A percentile compares a stretch with the other conserved stretches of the same genome.
Conservation (phyloP, 2,329 filamentous ascomycete genomes). For the Rhynchosporium secalis region DNA sequence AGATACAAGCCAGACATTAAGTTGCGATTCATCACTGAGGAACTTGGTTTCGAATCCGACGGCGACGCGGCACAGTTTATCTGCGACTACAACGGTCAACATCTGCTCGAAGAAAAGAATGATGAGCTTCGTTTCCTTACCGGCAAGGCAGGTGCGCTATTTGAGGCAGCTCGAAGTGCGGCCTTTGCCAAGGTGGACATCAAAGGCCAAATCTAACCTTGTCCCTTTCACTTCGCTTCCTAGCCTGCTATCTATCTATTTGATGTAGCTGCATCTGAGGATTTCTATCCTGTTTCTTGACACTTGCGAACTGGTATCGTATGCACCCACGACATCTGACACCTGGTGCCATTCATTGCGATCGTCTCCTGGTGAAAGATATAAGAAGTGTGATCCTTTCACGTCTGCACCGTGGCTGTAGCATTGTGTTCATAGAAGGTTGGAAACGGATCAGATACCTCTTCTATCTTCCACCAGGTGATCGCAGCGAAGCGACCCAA, state of each 20-base stretch:
- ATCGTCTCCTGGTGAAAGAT: constrained; percentile 23
- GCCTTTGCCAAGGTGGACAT: constrained; percentile 92
- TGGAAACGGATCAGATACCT: constrained; percentile 17
- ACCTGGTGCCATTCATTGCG: background rate
- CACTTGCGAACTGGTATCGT: constrained; percentile 22
- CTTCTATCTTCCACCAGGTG: constrained; percentile 19
- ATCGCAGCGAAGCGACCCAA: constrained; percentile 19
- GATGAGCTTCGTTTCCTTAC: constrained; percentile 73
- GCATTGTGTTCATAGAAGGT: constrained; percentile 5
- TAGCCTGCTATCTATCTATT: constrained; percentile 25
- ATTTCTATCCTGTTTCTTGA: constrained; percentile 27
- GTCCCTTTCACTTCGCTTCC: constrained; percentile 16
- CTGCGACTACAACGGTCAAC: constrained; percentile 73
- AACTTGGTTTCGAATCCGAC: constrained; percentile 93
- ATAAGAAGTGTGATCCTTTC: constrained; percentile 6
- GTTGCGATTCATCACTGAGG: constrained; percentile 89
- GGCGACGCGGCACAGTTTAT: constrained; percentile 89
- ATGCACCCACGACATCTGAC: constrained; percentile 19
- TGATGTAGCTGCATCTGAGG: constrained; percentile 23
- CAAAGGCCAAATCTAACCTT: constrained; percentile 82
- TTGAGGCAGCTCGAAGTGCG: constrained; percentile 69
- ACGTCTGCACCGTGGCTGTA: constrained; percentile 1
- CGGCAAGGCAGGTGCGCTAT: constrained; percentile 69
- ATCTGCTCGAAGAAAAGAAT: constrained; percentile 74
- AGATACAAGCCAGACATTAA: constrained; percentile 93